phyloP scores from a whole-genome alignment of 345 rosid species.

The Hevea brasiliensis region DNA sequence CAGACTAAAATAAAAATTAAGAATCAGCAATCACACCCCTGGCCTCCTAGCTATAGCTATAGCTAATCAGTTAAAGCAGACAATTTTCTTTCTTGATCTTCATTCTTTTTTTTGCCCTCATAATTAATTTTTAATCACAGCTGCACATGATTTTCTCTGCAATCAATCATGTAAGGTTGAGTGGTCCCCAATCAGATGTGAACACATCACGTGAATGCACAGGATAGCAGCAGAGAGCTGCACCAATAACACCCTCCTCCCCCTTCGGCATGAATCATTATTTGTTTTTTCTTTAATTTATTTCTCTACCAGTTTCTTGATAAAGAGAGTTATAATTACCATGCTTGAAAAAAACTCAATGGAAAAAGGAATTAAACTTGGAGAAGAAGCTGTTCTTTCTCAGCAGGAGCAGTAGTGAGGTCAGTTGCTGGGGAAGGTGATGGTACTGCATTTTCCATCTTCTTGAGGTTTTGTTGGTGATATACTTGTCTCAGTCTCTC shows the following conservation, averaged over 20 bases:
- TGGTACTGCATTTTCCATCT: conserved; percentile 13
- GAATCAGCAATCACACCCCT: not conserved
- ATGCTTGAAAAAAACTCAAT: conserved; percentile 8
- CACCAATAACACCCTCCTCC: conserved; percentile 18
- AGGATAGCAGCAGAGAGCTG: conserved; percentile 34
- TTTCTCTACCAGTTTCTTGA: not conserved
- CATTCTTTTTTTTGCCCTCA: conserved; percentile 1
- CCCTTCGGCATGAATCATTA: not conserved
- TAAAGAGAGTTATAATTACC: conserved; percentile 15
- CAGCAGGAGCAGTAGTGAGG: not conserved
- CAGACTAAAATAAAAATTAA: not conserved
- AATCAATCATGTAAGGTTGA: conserved; percentile 41
- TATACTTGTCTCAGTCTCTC: conserved; percentile 37
- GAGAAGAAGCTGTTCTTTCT: conserved; percentile 29
- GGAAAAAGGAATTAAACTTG: conserved; percentile 18
- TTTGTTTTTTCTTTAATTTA: not conserved
- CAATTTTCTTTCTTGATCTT: not conserved
- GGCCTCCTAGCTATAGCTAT: no score
- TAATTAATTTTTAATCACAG: conserved; percentile 5
- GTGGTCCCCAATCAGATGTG: conserved; percentile 41
- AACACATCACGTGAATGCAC: conserved; percentile 63
- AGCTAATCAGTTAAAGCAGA: not conserved
- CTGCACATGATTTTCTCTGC: conserved; percentile 37
- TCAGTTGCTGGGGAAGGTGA: conserved; percentile 5
- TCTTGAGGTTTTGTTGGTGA: conserved; percentile 26